A percentile compares a stretch with the other conserved stretches of the same genome.
Evolutionary conservation across 2,329 filamentous ascomycete genomes (phyloP).

Genomic region (Cadophora sp.): DNA sequence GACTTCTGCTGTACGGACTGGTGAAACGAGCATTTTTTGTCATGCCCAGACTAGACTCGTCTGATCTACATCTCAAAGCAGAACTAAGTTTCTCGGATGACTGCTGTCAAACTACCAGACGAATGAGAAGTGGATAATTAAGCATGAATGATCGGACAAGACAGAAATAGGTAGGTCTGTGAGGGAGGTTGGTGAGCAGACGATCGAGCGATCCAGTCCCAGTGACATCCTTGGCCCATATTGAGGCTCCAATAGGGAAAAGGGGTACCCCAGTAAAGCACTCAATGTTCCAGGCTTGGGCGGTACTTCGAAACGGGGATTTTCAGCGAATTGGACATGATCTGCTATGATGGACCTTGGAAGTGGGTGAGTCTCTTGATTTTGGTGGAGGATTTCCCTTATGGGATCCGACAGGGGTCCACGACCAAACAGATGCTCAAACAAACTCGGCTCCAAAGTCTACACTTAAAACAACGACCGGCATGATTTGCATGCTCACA

Average conservation of each 20-base stretch:
- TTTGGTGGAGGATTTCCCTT: constrained; percentile 4
- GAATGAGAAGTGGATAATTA: constrained; percentile 17
- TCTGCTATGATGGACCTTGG: constrained; percentile 11
- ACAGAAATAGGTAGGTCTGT: constrained; percentile 29
- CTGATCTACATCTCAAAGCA: constrained; percentile 40
- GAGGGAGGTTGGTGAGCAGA: constrained; percentile 11
- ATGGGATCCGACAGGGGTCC: constrained; percentile 18
- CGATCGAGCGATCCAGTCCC: constrained; percentile 10
- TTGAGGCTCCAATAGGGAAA: constrained; percentile 12
- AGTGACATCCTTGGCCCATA: constrained; percentile 24
- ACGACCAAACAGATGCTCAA: constrained; percentile 35
- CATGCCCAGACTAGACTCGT: constrained; percentile 36
- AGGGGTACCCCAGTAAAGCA: constrained; percentile 25
- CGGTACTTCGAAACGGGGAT: constrained; percentile 32
- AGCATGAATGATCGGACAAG: constrained; percentile 25
- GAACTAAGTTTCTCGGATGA: constrained; percentile 26
- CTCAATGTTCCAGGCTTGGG: constrained; percentile 29
- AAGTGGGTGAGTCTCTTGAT: constrained; percentile 30
- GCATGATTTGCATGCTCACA: constrained; percentile 27
- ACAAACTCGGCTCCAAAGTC: constrained; percentile 36
- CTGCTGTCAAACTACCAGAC: constrained; percentile 30
- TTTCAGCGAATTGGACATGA: constrained; percentile 22
- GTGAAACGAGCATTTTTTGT: constrained; percentile 34
- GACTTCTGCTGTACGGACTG: constrained; percentile 26
- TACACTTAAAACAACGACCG: constrained; percentile 28